phyloP scores from a whole-genome alignment of 2,329 filamentous ascomycete genomes.

The Simplicillium sp. region DNA sequence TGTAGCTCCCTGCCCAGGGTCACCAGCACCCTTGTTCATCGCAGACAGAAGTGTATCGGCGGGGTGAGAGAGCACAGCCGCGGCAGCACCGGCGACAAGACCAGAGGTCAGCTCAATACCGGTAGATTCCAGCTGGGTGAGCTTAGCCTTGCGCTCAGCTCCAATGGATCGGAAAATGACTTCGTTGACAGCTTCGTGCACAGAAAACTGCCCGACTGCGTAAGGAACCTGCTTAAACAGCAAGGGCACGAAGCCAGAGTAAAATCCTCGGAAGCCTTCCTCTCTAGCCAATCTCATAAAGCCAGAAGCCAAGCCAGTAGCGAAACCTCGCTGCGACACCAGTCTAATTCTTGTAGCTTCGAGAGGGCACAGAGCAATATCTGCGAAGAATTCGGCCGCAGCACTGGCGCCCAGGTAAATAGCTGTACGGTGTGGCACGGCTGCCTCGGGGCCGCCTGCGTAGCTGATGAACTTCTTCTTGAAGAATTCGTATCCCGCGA shows the following conservation, averaged over 20 bases:
- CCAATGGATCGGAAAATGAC: constrained; percentile 62
- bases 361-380: constrained; percentile 80
- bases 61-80: constrained; percentile 80
- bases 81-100: constrained; percentile 79
- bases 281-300: constrained; percentile 67
- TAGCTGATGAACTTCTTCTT: constrained; percentile 75
- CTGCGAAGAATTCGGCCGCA: constrained; percentile 61
- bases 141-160: constrained; percentile 52
- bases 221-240: constrained; percentile 88
- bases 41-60: constrained; percentile 57
- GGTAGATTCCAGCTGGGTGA: constrained; percentile 65
- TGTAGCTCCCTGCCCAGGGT: constrained; percentile 35
- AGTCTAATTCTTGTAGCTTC: constrained; percentile 75
- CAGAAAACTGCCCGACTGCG: constrained; percentile 90
- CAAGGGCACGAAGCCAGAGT: constrained; percentile 82
- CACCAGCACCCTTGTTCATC: constrained; percentile 45
- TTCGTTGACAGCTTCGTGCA: constrained; percentile 83
- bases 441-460: constrained; percentile 42
- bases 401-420: constrained; percentile 68
- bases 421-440: constrained; percentile 34
- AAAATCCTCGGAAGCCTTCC: constrained; percentile 75
- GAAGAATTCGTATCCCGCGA: constrained; percentile 90
- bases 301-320: constrained; percentile 59
- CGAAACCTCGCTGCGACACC: constrained; percentile 73
- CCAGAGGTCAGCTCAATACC: constrained; percentile 79